Evolutionary conservation across 2,329 filamentous ascomycete species (phyloP), one percentile per base, ranked within the genome.

Genomic region (Botryosphaeria dothidea): DNA sequence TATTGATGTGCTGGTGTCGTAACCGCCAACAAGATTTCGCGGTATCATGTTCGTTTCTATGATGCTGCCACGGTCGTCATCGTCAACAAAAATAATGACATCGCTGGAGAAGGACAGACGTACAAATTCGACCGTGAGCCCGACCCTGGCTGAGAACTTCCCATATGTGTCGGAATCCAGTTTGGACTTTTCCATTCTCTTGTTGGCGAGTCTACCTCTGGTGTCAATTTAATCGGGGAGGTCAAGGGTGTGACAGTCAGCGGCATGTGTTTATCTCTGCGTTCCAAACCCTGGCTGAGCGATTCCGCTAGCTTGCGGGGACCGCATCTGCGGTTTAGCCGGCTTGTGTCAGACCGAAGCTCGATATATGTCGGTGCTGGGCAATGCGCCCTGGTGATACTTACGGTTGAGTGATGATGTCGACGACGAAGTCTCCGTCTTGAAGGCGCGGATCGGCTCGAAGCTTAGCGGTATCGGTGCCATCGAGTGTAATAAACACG

Each of bases 381-480:
- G 5, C 4, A 15, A n/a, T 27, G 3, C 13, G 8, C 23, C 7
- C 9, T 17, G 23, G 11, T 38, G 7, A 3, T 17, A 71, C 73
- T 69, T 58, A 75, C 71, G 75, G 75, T 34, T 77, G 75, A 3
- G 73, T 73, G 27, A 75, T 70, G 3, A 77, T 72, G 54, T 77
- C 74, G 0, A 75, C 73, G 2, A 75, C 71, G 8, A 70, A 72
- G 54, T 75, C 70, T 34, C 69, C 71, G 38, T 67, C 73, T 13
- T 62, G 38, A 0, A 76, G 68, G 4, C 74, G 73, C 9, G 68
- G 72, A 57, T 77, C 74, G 1, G 71, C 71, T 9, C 73, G 71
- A n/a, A 77, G 65, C 6, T 72, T 72, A 2, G 74, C 68, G 17
- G 74, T 74, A 66, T 78, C 73, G 0, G 75, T 66, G 15, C 68